Percentiles rank a stretch among this genome's conserved stretches.
These are phyloP conservation scores for Sonneratia caseolaris DNA, from an alignment of 345 rosid species.

Conservation along the genomic window DNA sequence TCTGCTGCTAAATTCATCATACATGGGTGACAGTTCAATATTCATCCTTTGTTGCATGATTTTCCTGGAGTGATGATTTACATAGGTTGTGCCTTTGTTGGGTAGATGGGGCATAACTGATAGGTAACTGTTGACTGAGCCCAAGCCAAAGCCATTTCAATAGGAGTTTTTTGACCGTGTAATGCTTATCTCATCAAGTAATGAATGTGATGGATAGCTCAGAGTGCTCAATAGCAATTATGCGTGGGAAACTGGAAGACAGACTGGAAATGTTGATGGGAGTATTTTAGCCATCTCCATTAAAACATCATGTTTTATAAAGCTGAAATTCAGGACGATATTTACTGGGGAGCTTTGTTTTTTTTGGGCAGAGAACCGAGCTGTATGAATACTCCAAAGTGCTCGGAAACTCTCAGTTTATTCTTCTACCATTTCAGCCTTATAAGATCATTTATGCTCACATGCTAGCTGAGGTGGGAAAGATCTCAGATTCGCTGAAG, in stretches of 20 bases:
- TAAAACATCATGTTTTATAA: neutral
- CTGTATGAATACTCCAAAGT: slow-evolving; percentile 89
- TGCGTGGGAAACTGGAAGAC: neutral
- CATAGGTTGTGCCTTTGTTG: neutral
- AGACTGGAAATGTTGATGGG: neutral
- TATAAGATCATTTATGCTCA: slow-evolving; percentile 91
- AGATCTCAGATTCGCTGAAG: slow-evolving; percentile 82
- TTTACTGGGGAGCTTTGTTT: slow-evolving; percentile 17
- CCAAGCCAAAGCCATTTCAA: neutral
- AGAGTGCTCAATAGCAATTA: neutral
- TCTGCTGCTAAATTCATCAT: neutral
- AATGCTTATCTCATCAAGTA: neutral
- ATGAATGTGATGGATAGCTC: neutral
- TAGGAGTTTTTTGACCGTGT: neutral
- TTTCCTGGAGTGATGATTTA: neutral
- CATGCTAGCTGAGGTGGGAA: slow-evolving; percentile 98
- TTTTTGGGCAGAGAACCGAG: slow-evolving; percentile 82
- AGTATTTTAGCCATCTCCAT: neutral
- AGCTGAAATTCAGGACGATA: slow-evolving; percentile 1
- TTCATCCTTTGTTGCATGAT: neutral
- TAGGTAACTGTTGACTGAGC: neutral
- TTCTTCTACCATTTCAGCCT: slow-evolving; percentile 83
- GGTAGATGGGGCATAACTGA: neutral
- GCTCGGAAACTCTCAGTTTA: slow-evolving; percentile 91
- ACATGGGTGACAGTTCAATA: neutral